Conservation (phyloP, 1,139 yeast species). For the Hyphopichia wangnamkhiaoensis region DNA sequence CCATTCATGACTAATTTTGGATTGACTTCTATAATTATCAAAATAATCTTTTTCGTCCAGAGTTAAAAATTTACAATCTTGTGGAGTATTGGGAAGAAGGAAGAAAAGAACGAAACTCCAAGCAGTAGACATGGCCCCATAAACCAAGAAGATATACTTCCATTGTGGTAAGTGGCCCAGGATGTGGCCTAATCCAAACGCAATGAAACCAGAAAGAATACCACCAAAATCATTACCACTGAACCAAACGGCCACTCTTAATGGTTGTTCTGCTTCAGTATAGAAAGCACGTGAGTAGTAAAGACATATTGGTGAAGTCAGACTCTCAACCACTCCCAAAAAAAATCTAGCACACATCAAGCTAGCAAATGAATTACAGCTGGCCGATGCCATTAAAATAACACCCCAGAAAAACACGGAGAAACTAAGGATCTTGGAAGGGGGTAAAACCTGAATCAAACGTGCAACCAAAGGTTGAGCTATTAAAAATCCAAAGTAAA, state of each 20-base stretch:
- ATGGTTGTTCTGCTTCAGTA: slow-evolving; percentile 39
- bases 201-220: slow-evolving; percentile 54
- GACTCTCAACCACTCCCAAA: background rate
- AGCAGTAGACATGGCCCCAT: slow-evolving; percentile 6
- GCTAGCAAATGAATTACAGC: background rate
- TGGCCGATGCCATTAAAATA: background rate
- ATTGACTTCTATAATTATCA: background rate
- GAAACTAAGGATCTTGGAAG: background rate
- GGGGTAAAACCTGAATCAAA: background rate
- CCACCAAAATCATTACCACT: slow-evolving; percentile 53
- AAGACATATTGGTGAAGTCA: slow-evolving; percentile 5
- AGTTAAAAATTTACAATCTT: slow-evolving; percentile 25
- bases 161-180: slow-evolving; percentile 5
- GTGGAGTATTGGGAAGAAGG: slow-evolving; percentile 38
- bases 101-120: slow-evolving; percentile 16
- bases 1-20: background rate
- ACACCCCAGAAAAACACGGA: slow-evolving; percentile 1
- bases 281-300: slow-evolving; percentile 22
- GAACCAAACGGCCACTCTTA: slow-evolving; percentile 51
- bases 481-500: slow-evolving; percentile 16
- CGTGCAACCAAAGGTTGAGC: slow-evolving; percentile 1
- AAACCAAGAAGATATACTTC: slow-evolving; percentile 11
- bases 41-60: slow-evolving; percentile 13
- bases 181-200: slow-evolving; percentile 41
- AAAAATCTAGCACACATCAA: background rate